Evolutionary conservation across 2,329 filamentous ascomycete species (phyloP).

Genomic region (Fusarium nisikadoi): DNA sequence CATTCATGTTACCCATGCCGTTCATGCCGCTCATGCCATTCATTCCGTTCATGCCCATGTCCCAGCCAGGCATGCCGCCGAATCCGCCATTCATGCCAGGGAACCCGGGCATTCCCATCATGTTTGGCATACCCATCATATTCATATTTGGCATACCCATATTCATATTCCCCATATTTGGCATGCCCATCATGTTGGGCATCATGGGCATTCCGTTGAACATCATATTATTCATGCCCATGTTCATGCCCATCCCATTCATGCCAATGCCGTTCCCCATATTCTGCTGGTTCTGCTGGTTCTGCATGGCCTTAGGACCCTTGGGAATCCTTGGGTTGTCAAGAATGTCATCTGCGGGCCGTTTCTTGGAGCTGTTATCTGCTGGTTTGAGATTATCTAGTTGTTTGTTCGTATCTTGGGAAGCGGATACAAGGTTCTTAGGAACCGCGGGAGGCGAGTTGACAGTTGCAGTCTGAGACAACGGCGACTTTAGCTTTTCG

Average conservation of each 20-base stretch:
- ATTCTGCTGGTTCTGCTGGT: slow-evolving; percentile 62
- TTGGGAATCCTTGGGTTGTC: slow-evolving; percentile 74
- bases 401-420: slow-evolving; percentile 53
- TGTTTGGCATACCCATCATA: slow-evolving; percentile 47
- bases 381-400: slow-evolving; percentile 45
- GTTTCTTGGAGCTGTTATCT: slow-evolving; percentile 73
- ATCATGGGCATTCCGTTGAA: slow-evolving; percentile 56
- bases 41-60: slow-evolving; percentile 44
- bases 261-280: slow-evolving; percentile 61
- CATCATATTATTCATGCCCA: slow-evolving; percentile 55
- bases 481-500: slow-evolving; percentile 52
- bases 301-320: slow-evolving; percentile 73
- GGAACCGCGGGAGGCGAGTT: slow-evolving; percentile 47
- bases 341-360: slow-evolving; percentile 78
- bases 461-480: slow-evolving; percentile 33
- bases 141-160: slow-evolving; percentile 49
- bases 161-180: slow-evolving; percentile 52
- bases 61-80: slow-evolving; percentile 42
- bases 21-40: slow-evolving; percentile 38
- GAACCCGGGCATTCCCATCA: slow-evolving; percentile 49
- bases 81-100: slow-evolving; percentile 46
- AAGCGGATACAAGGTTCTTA: slow-evolving; percentile 37
- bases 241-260: slow-evolving; percentile 60
- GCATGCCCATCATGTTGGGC: slow-evolving; percentile 55
- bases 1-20: slow-evolving; percentile 47